phyloP scores from a whole-genome alignment of 768 basidiomycete species.

The Mycena chlorophos region DNA sequence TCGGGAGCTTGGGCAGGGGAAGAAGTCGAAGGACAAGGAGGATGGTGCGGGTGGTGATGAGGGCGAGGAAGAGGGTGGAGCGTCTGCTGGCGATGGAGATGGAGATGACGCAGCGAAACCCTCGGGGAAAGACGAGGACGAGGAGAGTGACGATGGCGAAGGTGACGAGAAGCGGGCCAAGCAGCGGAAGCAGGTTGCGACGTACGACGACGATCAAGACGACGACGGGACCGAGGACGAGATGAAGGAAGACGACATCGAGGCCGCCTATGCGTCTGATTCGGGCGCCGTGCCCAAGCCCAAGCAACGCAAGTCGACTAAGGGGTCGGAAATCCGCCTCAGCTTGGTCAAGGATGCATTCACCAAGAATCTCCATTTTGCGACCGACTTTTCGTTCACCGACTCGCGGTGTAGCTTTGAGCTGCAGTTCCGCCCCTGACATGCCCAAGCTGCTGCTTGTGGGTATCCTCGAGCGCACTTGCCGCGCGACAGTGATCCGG shows the following conservation, averaged over 20 bases:
- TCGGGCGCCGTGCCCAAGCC: slow-evolving; percentile 14
- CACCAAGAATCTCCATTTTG: slow-evolving; percentile 57
- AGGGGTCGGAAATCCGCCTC: slow-evolving; percentile 45
- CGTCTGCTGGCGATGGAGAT: slow-evolving; percentile 55
- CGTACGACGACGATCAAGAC: slow-evolving; percentile 74
- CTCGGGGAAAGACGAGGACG: slow-evolving; percentile 51
- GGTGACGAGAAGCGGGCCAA: slow-evolving; percentile 74
- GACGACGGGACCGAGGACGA: slow-evolving; percentile 54
- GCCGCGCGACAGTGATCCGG: slow-evolving; percentile 80
- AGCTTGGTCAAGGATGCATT: too few relatives aligned
- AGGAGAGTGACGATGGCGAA: slow-evolving; percentile 75
- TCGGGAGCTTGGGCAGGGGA: slow-evolving; percentile 82
- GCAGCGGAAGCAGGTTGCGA: slow-evolving; percentile 70
- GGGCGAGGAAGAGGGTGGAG: slow-evolving; percentile 44
- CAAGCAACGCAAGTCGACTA: slow-evolving; percentile 34
- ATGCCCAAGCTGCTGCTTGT: slow-evolving; percentile 93
- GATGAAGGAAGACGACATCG: slow-evolving; percentile 57
- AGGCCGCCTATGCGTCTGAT: slow-evolving; percentile 61
- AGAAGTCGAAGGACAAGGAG: slow-evolving; percentile 47
- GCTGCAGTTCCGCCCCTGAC: slow-evolving; percentile 82
- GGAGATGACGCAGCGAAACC: slow-evolving; percentile 33
- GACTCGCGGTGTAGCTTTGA: slow-evolving; percentile 70
- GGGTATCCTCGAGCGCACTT: slow-evolving; percentile 87
- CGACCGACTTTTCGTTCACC: slow-evolving; percentile 73
- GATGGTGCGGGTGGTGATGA: slow-evolving; percentile 61